phyloP scores from a whole-genome alignment of 495 filamentous ascomycete genomes.

The Trichoderma virens region DNA sequence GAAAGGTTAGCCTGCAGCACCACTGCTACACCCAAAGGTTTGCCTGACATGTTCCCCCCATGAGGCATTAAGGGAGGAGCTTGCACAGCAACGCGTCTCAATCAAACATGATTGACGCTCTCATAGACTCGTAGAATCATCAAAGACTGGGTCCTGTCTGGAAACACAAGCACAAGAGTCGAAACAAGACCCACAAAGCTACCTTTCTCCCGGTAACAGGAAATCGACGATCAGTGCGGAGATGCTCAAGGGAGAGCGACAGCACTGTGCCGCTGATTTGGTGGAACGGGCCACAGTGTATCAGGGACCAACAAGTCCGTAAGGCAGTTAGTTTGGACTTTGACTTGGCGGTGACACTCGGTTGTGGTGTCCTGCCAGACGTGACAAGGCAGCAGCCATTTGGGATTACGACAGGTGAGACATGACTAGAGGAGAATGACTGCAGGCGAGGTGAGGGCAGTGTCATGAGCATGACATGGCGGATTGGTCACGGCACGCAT shows the following conservation, averaged over 20 bases:
- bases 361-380: neutral
- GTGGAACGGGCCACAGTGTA: neutral
- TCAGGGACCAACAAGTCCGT: neutral
- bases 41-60: neutral
- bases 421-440: neutral
- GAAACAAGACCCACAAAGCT: slow-evolving; percentile 2
- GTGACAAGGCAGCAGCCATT: too few relatives aligned
- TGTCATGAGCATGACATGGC: too few relatives aligned
- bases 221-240: slow-evolving; percentile 5
- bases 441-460: too few relatives aligned
- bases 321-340: too few relatives aligned
- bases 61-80: neutral
- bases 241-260: neutral
- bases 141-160: neutral
- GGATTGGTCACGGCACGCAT: neutral
- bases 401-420: too few relatives aligned
- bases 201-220: neutral
- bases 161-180: neutral
- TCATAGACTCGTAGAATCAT: too few relatives aligned
- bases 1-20: too few relatives aligned
- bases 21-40: too few relatives aligned
- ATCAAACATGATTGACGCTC: neutral
- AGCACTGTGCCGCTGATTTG: neutral
- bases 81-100: neutral
- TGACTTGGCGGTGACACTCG: neutral